phyloP scores from a whole-genome alignment of 306 rosid genomes.

The Bauhinia variegata region DNA sequence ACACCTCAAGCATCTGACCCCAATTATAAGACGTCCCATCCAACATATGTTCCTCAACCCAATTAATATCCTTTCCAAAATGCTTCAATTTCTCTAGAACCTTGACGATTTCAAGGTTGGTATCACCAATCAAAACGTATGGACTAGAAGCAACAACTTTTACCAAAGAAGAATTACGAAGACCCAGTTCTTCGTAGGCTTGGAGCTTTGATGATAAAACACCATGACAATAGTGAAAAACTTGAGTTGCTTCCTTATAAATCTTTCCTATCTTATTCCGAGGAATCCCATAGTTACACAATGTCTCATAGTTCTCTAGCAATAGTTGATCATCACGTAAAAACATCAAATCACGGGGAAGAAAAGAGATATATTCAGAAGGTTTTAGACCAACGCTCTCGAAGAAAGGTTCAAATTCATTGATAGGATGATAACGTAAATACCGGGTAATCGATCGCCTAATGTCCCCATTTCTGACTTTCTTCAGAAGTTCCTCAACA shows the following conservation, averaged over 20 bases:
- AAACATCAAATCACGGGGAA: constrained; percentile 64
- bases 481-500: constrained; percentile 51
- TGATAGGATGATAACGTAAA: constrained; percentile 74
- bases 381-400: constrained; percentile 83
- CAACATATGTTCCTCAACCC: constrained; percentile 51
- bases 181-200: constrained; percentile 60
- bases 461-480: constrained; percentile 32
- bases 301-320: constrained; percentile 58
- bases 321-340: constrained; percentile 57
- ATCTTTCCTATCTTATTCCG: constrained; percentile 61
- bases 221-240: constrained; percentile 50
- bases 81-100: constrained; percentile 55
- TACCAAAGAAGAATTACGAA: constrained; percentile 33
- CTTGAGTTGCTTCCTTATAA: constrained; percentile 50
- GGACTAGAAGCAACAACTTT: constrained; percentile 57
- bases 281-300: constrained; percentile 66
- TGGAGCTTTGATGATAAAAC: constrained; percentile 59
- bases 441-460: constrained; percentile 47
- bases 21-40: constrained; percentile 55
- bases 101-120: constrained; percentile 46
- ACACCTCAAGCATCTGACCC: constrained; percentile 55
- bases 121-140: constrained; percentile 65
- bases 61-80: constrained; percentile 50
- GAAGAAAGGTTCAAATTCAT: constrained; percentile 86
- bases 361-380: constrained; percentile 56